Evolutionary conservation across 257 asterid genomes (phyloP), one percentile per base, ranked within the genome.

Genomic region (Nemophila menziesii): DNA sequence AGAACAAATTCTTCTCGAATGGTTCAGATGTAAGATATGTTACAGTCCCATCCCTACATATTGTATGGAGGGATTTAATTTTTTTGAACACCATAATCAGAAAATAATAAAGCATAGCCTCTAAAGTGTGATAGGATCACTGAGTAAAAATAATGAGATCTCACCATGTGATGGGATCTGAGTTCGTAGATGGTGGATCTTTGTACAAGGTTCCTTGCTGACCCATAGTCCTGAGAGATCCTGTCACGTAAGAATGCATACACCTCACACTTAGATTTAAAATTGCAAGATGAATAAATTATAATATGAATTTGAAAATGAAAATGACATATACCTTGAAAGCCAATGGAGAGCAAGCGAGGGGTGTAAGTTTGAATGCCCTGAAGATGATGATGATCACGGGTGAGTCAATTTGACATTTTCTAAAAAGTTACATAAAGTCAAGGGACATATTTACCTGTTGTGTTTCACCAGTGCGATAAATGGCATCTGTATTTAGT

Each of bases 341-440:
- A 71, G 66, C 63, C 92, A 44, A 89, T 61, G 2, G 95, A 78
- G 56, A 89, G 76, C 79, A 89, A 43, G 40, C 95, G 93, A 49
- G 98, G 95, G 49, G 93, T 89, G 72, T 80, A 80, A 0, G 98
- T 84, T 60, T 56, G 63, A 58, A 63, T 50, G n/a, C 98, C 98
- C 98, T 89, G 72, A 60, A 66, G 55, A 65, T 15, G 58, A 52
- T 22, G 45, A 59, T 53, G 6, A 41, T 14, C 9, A 29, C 8
- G 8, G 12, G 36, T 5, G 36, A 29, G 9, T 29, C 7, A 2
- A 7, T 29, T 5, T 7, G 36, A 29, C n/a, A n/a, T n/a, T n/a
- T n/a, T n/a, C n/a, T n/a, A 29, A 2, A 29, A 10, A 2, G 3
- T 5, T 29, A 24, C 33, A 24, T 4, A 2, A 29, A 29, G 36